A percentile compares a stretch with the other conserved stretches of the same genome.
phyloP scores from a whole-genome alignment of 169 alveolate species.

The Eimeria praecox region DNA sequence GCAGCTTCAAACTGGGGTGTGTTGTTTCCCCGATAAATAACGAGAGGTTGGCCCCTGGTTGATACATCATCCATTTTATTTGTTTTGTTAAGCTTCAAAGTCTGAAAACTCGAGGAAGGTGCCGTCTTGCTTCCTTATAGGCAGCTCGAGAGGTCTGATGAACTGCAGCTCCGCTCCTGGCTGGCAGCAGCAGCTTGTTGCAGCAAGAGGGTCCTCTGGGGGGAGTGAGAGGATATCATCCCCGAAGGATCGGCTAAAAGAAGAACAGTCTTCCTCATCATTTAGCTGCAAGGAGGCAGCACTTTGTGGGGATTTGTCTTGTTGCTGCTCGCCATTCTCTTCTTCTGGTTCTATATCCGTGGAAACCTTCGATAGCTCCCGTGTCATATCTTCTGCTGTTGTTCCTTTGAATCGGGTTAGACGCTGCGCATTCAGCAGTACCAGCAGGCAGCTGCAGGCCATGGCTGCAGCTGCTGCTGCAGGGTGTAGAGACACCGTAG shows the following conservation, averaged over 20 bases:
- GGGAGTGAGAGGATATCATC: neutral
- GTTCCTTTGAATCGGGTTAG: slow-evolving; percentile 33
- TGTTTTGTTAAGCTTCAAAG: neutral
- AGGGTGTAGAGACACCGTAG: slow-evolving; percentile 75
- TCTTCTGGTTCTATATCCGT: neutral
- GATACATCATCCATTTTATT: too few species aligned
- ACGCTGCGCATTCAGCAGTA: slow-evolving; percentile 59
- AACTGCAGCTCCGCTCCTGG: neutral
- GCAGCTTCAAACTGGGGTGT: neutral
- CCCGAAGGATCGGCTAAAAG: neutral
- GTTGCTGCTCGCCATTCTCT: neutral
- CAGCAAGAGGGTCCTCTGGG: neutral
- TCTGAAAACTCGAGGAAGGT: neutral
- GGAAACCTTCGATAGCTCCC: neutral
- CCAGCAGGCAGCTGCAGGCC: slow-evolving; percentile 70
- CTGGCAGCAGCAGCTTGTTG: neutral
- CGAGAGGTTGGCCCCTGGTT: too few species aligned
- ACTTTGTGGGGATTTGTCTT: slow-evolving; percentile 10
- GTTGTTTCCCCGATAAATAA: neutral
- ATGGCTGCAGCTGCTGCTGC: slow-evolving; percentile 75
- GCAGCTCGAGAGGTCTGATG: slow-evolving; percentile 16
- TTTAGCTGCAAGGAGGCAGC: slow-evolving; percentile 31
- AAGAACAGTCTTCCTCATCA: neutral
- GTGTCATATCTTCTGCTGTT: slow-evolving; percentile 5
- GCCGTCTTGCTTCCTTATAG: neutral